These are phyloP conservation scores for Kuraishia borneana DNA, from an alignment of 805 yeast species.

Conservation along the genomic window DNA sequence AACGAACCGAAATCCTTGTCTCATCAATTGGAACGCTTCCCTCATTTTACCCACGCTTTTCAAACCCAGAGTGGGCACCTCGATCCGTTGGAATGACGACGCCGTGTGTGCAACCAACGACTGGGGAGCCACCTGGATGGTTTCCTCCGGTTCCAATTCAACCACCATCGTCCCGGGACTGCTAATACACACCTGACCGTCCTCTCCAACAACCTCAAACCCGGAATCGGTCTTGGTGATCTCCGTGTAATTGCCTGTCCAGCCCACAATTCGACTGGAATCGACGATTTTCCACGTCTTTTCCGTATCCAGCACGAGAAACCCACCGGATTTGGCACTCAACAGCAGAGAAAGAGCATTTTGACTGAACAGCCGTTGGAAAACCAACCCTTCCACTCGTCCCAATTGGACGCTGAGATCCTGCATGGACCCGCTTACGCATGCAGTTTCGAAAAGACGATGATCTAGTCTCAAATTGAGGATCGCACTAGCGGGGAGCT, in stretches of 20 bases:
- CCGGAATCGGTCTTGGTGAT: not conserved
- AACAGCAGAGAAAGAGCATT: slow-evolving; percentile 20
- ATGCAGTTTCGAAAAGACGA: no score
- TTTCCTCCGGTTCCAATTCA: not conserved
- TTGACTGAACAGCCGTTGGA: slow-evolving; percentile 21
- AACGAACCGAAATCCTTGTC: no score
- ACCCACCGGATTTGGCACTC: slow-evolving; percentile 23
- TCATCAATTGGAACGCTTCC: no score
- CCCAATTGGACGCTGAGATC: no score
- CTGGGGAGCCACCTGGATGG: not conserved
- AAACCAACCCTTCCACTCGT: slow-evolving; percentile 15
- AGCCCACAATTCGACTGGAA: slow-evolving; percentile 27
- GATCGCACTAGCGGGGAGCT: slow-evolving; percentile 28
- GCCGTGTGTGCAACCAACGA: not conserved
- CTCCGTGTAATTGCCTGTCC: slow-evolving; percentile 26
- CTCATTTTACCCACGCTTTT: no score
- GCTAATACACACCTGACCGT: not conserved
- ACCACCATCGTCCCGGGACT: not conserved
- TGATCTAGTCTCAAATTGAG: slow-evolving; percentile 22
- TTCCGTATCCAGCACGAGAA: slow-evolving; percentile 17
- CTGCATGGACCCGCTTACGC: no score
- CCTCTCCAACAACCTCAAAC: not conserved
- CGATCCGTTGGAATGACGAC: no score
- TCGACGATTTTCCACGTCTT: slow-evolving; percentile 25
- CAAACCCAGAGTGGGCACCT: no score